phyloP scores from a whole-genome alignment of 2,329 filamentous ascomycete genomes.

The Huntiella decipiens region DNA sequence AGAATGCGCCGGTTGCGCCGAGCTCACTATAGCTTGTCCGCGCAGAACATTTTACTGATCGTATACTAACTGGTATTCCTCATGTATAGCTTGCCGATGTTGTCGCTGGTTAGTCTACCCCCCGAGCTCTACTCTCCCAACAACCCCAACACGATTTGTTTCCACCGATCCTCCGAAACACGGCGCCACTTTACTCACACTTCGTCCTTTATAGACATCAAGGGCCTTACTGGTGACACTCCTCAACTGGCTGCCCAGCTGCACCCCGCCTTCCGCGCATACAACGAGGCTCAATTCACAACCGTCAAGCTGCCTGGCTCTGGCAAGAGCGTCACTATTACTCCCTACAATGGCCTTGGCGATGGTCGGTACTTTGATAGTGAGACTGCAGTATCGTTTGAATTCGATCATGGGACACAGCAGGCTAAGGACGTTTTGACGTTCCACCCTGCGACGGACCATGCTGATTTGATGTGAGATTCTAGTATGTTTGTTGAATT shows the following conservation, averaged over 20 bases:
- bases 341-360: constrained; percentile 65
- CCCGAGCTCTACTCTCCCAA: background rate
- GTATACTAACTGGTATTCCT: constrained; percentile 1
- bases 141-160: background rate
- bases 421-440: constrained; percentile 72
- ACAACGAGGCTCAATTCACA: constrained; percentile 87
- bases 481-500: constrained; percentile 4
- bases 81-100: constrained; percentile 10
- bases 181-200: background rate
- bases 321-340: constrained; percentile 55
- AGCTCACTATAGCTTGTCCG: background rate
- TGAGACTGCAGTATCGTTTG: constrained; percentile 72
- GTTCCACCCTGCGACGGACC: constrained; percentile 54
- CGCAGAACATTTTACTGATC: background rate
- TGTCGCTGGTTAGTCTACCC: constrained; percentile 9
- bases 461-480: constrained; percentile 61
- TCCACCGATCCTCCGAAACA: background rate
- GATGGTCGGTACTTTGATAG: constrained; percentile 77
- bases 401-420: constrained; percentile 66
- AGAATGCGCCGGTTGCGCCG: constrained; percentile 1
- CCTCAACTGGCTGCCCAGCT: constrained; percentile 52
- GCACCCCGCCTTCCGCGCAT: constrained; percentile 70
- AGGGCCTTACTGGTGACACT: constrained; percentile 56
- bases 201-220: constrained; percentile 49
- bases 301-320: constrained; percentile 79